Evolutionary conservation across 169 alveolate genomes (phyloP).

Genomic region (Cryptosporidium parvum): DNA sequence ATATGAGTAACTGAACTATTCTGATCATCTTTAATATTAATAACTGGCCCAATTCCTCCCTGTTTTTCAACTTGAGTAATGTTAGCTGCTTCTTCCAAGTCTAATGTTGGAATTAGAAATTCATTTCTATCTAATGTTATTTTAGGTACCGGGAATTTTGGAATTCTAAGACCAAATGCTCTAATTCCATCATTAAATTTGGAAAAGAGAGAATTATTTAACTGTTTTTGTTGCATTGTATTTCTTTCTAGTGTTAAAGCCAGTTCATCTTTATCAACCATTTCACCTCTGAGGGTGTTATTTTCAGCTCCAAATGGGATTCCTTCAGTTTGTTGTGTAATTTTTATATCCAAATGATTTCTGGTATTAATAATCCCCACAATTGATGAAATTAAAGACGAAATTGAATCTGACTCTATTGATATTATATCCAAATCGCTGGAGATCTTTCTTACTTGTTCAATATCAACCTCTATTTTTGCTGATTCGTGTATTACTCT

Average conservation of each 20-base stretch:
- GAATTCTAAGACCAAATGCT: slow-evolving; percentile 57
- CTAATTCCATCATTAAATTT: slow-evolving; percentile 68
- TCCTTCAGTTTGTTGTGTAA: background rate
- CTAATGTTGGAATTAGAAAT: slow-evolving; percentile 42
- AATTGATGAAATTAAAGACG: slow-evolving; percentile 38
- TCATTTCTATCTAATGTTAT: background rate
- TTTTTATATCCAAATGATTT: background rate
- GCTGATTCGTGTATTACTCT: slow-evolving; percentile 51
- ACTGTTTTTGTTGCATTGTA: slow-evolving; percentile 15
- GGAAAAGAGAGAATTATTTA: slow-evolving; percentile 36
- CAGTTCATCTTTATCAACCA: background rate
- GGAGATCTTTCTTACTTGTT: slow-evolving; percentile 36
- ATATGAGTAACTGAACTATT: slow-evolving; percentile 84
- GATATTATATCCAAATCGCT: slow-evolving; percentile 50
- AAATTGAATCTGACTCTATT: slow-evolving; percentile 52
- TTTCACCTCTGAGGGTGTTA: background rate
- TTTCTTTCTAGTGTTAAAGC: background rate
- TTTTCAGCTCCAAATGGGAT: background rate
- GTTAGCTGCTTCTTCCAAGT: slow-evolving; percentile 30
- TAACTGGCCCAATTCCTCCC: slow-evolving; percentile 63
- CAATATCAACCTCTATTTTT: slow-evolving; percentile 14
- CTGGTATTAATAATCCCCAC: slow-evolving; percentile 59
- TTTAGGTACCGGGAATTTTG: slow-evolving; percentile 26
- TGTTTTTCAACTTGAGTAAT: background rate
- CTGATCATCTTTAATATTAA: slow-evolving; percentile 77